Evolutionary conservation across 1,139 yeast species (phyloP), one percentile per base, ranked within the genome.

Genomic region (Kodamaea ohmeri): DNA sequence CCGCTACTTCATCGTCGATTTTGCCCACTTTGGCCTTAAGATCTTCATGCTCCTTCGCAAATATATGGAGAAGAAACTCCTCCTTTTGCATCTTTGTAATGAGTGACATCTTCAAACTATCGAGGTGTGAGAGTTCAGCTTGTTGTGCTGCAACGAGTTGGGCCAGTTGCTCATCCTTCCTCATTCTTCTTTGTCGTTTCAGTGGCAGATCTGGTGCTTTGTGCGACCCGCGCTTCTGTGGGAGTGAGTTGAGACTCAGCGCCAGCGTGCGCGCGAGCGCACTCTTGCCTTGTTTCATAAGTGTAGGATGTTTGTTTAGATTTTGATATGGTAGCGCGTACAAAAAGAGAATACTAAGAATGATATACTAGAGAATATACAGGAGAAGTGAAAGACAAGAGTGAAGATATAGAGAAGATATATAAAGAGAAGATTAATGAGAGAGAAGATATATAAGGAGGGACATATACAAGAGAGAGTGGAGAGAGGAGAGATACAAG

Each of bases 61-160:
- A 35, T 17, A 45, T 46, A 24, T 47, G 51, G 22, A 45, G 42
- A 22, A 37, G 39, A 34, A 46, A 42, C 36, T 44, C 52, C 37
- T 48, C 49, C 42, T 48, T 46, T 25, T 45, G 46, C 44, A 45
- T 42, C 28, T 42, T 44, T 13, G 50, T 47, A 13, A 46, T 49
- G 9, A 46, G 38, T 5, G 49, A 41, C 43, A 44, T 45, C 12
- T 47, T 48, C 25, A 33, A 30, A 28, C 42, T 42, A n/a, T 42
- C 43, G 16, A 48, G 34, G 3, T 39, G 41, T 0, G 51, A 46
- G 14, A 46, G 28, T 24, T 41, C 40, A 6, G 26, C 25, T 22
- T 31, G 36, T 21, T 31, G 35, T 14, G 27, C 36, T 8, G 33
- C 30, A 19, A 27, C 6, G n/a, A 16, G 20, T 9, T 27, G 30